Evolutionary conservation across 2,329 filamentous ascomycete species (phyloP).

Genomic region (Waltergamsia citrina): DNA sequence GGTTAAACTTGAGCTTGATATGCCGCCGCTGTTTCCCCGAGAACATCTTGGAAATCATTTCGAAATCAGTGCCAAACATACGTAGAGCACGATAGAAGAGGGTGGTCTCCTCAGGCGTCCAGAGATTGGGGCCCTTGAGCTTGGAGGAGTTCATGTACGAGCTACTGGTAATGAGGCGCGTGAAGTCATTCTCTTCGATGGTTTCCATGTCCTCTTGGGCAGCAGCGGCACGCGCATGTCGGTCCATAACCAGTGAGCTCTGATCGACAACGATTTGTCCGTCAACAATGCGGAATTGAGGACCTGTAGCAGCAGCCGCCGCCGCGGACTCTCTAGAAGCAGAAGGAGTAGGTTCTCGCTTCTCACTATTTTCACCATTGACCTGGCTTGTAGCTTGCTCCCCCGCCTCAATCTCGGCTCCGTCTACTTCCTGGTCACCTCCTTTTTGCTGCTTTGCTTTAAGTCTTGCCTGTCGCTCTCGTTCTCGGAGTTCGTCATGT

Average conservation of each 20-base stretch:
- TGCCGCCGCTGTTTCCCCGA: constrained; percentile 60
- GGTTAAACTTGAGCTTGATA: constrained; percentile 75
- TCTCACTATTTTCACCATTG: background rate
- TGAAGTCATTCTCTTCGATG: constrained; percentile 72
- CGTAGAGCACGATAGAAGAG: constrained; percentile 66
- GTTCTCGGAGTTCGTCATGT: constrained; percentile 62
- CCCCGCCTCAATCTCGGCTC: constrained; percentile 3
- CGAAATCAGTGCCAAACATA: constrained; percentile 77
- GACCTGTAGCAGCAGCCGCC: constrained; percentile 27
- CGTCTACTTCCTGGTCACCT: constrained; percentile 7
- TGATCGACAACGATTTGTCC: constrained; percentile 66
- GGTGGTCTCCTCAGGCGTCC: constrained; percentile 63
- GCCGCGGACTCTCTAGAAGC: constrained; percentile 10
- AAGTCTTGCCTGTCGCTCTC: constrained; percentile 40
- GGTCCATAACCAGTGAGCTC: constrained; percentile 56
- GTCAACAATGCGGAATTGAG: constrained; percentile 55
- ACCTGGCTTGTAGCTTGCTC: background rate
- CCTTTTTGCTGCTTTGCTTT: constrained; percentile 19
- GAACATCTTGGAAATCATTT: constrained; percentile 71
- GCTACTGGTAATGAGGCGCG: constrained; percentile 57
- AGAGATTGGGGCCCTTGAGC: constrained; percentile 53
- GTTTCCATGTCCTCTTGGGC: constrained; percentile 46
- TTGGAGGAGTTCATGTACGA: constrained; percentile 57
- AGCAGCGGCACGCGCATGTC: constrained; percentile 52
- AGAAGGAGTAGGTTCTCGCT: background rate